These are phyloP conservation scores for Starmerella apicola DNA, from an alignment of 805 yeast species.

Conservation along the genomic window DNA sequence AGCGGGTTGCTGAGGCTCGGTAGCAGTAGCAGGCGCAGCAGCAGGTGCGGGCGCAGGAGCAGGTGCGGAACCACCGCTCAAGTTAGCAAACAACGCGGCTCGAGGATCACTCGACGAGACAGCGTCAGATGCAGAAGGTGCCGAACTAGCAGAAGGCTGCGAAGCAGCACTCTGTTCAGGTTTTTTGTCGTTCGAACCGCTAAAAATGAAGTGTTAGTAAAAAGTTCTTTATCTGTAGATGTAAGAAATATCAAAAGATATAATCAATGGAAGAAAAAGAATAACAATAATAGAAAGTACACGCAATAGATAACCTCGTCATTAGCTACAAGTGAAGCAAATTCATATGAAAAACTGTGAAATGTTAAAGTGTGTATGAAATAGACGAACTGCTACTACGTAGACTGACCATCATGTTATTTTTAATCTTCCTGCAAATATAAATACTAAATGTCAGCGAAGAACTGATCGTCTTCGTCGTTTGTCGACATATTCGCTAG, in stretches of 20 bases:
- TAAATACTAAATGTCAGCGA: slow-evolving; percentile 71
- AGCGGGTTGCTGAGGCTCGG: neutral
- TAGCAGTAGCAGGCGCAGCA: slow-evolving; percentile 7
- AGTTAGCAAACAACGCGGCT: neutral
- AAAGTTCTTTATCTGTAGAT: slow-evolving; percentile 23
- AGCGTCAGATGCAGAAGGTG: slow-evolving; percentile 16
- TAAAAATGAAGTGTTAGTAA: slow-evolving; percentile 20
- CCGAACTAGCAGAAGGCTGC: slow-evolving; percentile 14
- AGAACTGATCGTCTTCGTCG: slow-evolving; percentile 89
- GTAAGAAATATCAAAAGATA: neutral
- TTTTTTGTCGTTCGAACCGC: slow-evolving; percentile 26
- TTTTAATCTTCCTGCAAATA: neutral
- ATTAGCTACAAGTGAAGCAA: slow-evolving; percentile 1
- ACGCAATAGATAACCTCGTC: slow-evolving; percentile 1
- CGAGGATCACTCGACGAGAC: neutral
- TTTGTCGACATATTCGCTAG: slow-evolving; percentile 40
- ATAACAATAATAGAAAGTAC: neutral
- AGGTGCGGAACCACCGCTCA: slow-evolving; percentile 8
- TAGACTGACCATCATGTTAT: neutral
- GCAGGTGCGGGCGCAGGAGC: slow-evolving; percentile 8
- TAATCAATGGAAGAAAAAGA: slow-evolving; percentile 4
- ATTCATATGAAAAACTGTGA: neutral
- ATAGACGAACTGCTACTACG: slow-evolving; percentile 7
- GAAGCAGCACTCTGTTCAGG: slow-evolving; percentile 8
- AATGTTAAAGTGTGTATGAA: too few relatives aligned